phyloP scores from a whole-genome alignment of 2,329 filamentous ascomycete genomes.

The Apiospora kogelbergensis region DNA sequence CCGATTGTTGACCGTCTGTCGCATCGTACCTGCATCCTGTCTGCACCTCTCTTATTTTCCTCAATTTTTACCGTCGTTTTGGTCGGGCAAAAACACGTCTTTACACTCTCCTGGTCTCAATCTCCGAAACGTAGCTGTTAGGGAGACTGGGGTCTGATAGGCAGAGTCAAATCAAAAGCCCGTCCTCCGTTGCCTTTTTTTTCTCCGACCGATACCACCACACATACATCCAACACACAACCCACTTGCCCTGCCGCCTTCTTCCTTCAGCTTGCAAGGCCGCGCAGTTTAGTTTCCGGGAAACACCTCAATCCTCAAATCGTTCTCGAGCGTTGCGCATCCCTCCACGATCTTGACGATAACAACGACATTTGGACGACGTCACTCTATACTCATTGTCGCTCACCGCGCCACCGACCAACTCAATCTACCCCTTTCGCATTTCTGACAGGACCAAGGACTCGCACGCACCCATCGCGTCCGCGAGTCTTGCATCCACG shows the following conservation, averaged over 20 bases:
- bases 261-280: conserved; percentile 8
- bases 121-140: conserved; percentile 7
- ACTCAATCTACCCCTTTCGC: conserved; percentile 1
- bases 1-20: background rate
- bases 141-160: conserved; percentile 7
- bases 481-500: background rate
- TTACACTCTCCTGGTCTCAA: background rate
- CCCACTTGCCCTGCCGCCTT: conserved; percentile 5
- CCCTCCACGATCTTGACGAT: conserved; percentile 1
- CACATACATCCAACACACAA: conserved; percentile 6
- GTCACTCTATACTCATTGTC: background rate
- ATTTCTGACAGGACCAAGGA: background rate
- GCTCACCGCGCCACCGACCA: background rate
- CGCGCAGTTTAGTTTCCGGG: conserved; percentile 1
- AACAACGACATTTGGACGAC: conserved; percentile 6
- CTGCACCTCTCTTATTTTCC: background rate
- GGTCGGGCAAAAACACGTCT: background rate
- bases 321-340: background rate
- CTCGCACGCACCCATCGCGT: conserved; percentile 6
- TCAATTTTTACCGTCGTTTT: background rate
- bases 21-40: background rate
- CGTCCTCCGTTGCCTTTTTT: conserved; percentile 7
- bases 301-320: conserved; percentile 5
- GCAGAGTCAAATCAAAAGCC: conserved; percentile 6
- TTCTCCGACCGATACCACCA: conserved; percentile 8